Base-by-base conservation (phyloP, 2,329 filamentous ascomycete species). In the Exophiala bonariae region DNA sequence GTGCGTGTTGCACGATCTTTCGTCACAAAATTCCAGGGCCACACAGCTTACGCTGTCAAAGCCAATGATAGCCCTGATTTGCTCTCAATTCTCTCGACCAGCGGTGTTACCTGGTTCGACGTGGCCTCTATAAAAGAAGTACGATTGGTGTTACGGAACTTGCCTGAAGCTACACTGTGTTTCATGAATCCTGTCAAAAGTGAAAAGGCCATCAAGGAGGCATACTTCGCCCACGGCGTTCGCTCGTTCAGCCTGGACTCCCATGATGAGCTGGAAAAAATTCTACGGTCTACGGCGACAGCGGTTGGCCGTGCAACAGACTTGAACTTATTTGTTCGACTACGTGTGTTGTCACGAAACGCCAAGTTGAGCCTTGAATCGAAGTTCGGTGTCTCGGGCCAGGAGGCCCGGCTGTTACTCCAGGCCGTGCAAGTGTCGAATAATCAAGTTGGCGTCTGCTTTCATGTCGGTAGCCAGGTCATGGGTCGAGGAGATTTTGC, bases 101-200 rank as follows among this genome's bases (percentile, higher is more conserved):
- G 7, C 17, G 34, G 42, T 4, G 13, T 45, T 16, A 28, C 6
- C 11, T 39, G 9, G 17, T 45, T 45, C 16, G 34, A 45, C 16
- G 22, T 45, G 3, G 34, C 34, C 4, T 45, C 42, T 6, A 30
- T 45, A 13, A 16, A 6, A 14, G 42, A 45, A 26, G 23, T 22
- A 17, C 42, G 34, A 18, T 3, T 17, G 22, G 42, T 39, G 10
- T 20, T 6, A 18, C 17, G 11, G 9, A 2, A 13, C 8, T 14
- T 39, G 16, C 23, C 40, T 10, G 10, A 31, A 3, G 20, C 42
- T 4, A 38, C 19, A 13, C 28, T 45, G 16, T 28, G 23, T 22
- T 45, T 45, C 26, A 45, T 45, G 42, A 38, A 45, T 32, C 42
- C 42, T 8, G 34, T 45, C 16, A 45, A 45, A 23, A 9, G n/a